Evolutionary conservation across 495 filamentous ascomycete species (phyloP).

Genomic region (Xeromyces bisporus): DNA sequence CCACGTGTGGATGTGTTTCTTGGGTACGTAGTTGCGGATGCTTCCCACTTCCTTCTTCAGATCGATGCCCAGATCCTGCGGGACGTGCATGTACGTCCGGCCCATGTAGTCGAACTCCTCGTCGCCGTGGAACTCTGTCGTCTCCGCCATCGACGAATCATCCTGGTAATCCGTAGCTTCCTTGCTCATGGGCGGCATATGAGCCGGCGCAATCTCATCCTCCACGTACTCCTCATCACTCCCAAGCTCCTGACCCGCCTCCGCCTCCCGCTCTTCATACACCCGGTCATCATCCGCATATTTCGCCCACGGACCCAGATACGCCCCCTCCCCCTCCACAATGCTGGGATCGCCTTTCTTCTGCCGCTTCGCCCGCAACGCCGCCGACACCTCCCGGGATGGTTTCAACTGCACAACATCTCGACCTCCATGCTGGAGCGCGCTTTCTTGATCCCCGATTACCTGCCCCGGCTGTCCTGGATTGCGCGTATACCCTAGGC

Average conservation of each 20-base stretch:
- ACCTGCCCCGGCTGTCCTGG: constrained; percentile 33
- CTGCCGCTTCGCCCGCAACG: constrained; percentile 54
- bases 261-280: constrained; percentile 40
- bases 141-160: constrained; percentile 43
- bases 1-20: constrained; percentile 84
- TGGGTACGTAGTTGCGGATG: constrained; percentile 77
- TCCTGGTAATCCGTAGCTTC: constrained; percentile 43
- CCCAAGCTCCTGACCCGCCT: constrained; percentile 41
- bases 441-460: constrained; percentile 37
- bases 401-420: constrained; percentile 42
- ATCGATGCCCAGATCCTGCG: constrained; percentile 87
- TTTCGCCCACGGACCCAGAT: constrained; percentile 86
- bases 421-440: constrained; percentile 32
- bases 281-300: constrained; percentile 49
- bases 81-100: constrained; percentile 67
- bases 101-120: constrained; percentile 80
- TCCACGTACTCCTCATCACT: constrained; percentile 68
- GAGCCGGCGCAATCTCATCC: constrained; percentile 23
- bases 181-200: constrained; percentile 37
- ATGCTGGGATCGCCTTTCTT: constrained; percentile 67
- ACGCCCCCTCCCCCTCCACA: constrained; percentile 70
- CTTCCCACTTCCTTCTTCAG: constrained; percentile 63
- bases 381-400: constrained; percentile 49
- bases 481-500: constrained; percentile 40
- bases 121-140: constrained; percentile 74